A percentile compares a stretch with the other conserved stretches of the same genome.
phyloP scores from a whole-genome alignment of 345 rosid species.

The Conringia planisiliqua region DNA sequence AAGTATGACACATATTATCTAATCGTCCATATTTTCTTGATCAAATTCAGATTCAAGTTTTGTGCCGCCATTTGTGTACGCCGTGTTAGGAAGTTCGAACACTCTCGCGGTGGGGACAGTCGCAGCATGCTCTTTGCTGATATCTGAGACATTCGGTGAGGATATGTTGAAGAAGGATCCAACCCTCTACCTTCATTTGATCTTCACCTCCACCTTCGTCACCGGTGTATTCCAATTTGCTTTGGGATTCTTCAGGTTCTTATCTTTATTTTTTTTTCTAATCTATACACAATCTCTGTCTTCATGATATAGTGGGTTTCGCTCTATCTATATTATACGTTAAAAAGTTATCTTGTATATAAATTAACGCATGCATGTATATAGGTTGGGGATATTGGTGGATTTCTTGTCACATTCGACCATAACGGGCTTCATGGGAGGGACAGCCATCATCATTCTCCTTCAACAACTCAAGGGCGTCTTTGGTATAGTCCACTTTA shows the following conservation, averaged over 20 bases:
- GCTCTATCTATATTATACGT: neutral
- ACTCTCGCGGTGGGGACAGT: constrained; percentile 83
- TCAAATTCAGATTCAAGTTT: constrained; percentile 71
- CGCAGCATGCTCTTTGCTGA: constrained; percentile 72
- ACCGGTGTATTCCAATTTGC: constrained; percentile 68
- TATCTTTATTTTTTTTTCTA: neutral
- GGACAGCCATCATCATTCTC: constrained; percentile 70
- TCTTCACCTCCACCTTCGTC: constrained; percentile 70
- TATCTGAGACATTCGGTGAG: constrained; percentile 45
- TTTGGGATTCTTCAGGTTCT: constrained; percentile 62
- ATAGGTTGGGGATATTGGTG: constrained; percentile 76
- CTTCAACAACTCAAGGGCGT: constrained; percentile 84
- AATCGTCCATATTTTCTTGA: too few species aligned
- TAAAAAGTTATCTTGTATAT: neutral
- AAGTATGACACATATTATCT: too few species aligned
- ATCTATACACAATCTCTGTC: neutral
- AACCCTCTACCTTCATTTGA: constrained; percentile 58
- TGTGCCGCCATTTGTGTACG: constrained; percentile 73
- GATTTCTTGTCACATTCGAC: constrained; percentile 92
- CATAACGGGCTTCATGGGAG: constrained; percentile 90
- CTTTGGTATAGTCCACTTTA: constrained; percentile 68
- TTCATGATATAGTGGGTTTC: too few species aligned
- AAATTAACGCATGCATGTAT: neutral
- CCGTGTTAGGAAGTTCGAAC: constrained; percentile 82
- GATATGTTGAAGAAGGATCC: constrained; percentile 45